Percentiles rank a stretch among this genome's conserved stretches.
These are phyloP conservation scores for Aspergillus transmontanensis DNA, from an alignment of 2,329 filamentous ascomycete genomes.

Conservation along the genomic window DNA sequence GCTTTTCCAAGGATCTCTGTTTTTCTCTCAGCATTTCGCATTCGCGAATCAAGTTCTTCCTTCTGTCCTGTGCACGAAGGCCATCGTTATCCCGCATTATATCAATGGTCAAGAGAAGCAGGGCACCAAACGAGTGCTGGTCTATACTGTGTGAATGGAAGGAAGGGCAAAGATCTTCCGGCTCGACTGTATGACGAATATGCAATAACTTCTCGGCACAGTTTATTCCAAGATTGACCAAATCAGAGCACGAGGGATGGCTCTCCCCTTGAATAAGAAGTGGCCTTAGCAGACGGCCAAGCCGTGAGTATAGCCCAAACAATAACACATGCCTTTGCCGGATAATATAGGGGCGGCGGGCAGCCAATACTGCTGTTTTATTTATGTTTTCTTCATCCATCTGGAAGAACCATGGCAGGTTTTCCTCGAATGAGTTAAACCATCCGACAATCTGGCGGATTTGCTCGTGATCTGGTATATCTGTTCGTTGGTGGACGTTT, in stretches of 20 bases:
- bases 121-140: neutral
- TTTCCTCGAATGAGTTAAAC: neutral
- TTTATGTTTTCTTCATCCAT: neutral
- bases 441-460: neutral
- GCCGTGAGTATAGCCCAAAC: neutral
- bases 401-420: neutral
- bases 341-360: neutral
- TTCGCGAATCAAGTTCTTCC: neutral
- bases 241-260: neutral
- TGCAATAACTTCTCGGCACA: neutral
- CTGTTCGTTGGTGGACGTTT: neutral
- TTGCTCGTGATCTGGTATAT: neutral
- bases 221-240: neutral
- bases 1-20: neutral
- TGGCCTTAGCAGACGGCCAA: neutral
- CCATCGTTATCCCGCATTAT: neutral
- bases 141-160: slow-evolving; percentile 1
- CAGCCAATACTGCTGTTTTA: neutral
- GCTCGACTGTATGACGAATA: neutral
- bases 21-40: neutral
- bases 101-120: neutral
- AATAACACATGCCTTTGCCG: neutral
- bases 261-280: neutral
- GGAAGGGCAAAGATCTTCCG: neutral
- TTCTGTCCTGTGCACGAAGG: neutral